phyloP scores from a whole-genome alignment of 306 rosid species.

The Morella rubra region DNA sequence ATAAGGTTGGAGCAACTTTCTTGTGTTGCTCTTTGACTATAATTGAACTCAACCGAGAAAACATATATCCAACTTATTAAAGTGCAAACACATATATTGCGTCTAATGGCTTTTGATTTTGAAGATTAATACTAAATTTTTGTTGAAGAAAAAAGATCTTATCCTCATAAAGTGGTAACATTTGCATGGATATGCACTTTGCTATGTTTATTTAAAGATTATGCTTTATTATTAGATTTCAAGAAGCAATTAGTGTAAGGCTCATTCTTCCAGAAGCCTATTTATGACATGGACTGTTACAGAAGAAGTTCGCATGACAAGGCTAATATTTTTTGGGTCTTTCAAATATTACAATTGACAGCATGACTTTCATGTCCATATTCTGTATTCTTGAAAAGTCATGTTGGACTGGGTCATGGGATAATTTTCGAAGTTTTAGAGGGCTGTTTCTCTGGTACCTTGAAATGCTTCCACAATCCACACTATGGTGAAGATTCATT shows the following conservation, averaged over 20 bases:
- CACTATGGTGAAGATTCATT: no score
- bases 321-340: background rate
- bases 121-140: background rate
- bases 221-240: background rate
- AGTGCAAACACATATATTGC: background rate
- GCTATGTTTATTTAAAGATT: background rate
- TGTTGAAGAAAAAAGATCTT: background rate
- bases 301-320: background rate
- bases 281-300: background rate
- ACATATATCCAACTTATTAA: background rate
- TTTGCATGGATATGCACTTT: background rate
- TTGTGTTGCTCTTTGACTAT: background rate
- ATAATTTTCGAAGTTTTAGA: no score
- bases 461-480: no score
- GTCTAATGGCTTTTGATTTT: background rate
- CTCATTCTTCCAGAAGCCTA: background rate
- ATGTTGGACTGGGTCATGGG: no score
- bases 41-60: background rate
- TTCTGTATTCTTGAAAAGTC: background rate
- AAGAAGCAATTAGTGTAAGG: background rate
- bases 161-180: background rate
- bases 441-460: no score
- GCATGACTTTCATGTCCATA: background rate
- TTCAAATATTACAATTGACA: background rate
- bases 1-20: background rate